These are phyloP conservation scores for Clonostachys rhizophaga DNA, from an alignment of 2,329 filamentous ascomycete species.

Conservation along the genomic window DNA sequence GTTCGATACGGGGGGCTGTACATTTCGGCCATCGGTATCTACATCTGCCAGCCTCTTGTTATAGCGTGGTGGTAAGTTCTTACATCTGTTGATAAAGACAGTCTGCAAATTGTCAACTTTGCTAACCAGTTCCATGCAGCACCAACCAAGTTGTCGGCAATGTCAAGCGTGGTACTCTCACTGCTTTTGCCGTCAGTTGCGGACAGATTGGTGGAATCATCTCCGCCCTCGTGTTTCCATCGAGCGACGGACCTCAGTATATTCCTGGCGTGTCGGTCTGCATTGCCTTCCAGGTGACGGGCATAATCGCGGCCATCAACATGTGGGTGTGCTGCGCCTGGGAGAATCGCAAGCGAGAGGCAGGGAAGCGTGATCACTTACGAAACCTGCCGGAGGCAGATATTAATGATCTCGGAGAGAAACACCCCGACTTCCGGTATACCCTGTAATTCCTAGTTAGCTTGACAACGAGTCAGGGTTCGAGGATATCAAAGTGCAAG, in stretches of 20 bases:
- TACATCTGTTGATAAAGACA: neutral
- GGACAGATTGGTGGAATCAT: slow-evolving; percentile 32
- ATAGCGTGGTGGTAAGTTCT: slow-evolving; percentile 31
- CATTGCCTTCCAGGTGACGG: slow-evolving; percentile 12
- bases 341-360: neutral
- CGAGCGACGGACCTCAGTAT: slow-evolving; percentile 15
- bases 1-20: slow-evolving; percentile 19
- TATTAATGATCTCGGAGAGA: neutral
- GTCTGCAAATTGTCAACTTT: neutral
- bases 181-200: slow-evolving; percentile 38
- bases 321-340: slow-evolving; percentile 6
- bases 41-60: slow-evolving; percentile 20
- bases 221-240: slow-evolving; percentile 14
- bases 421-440: neutral
- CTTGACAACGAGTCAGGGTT: too few species aligned
- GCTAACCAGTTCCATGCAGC: neutral
- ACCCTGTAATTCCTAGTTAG: neutral
- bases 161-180: slow-evolving; percentile 38
- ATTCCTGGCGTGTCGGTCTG: slow-evolving; percentile 13
- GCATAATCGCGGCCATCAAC: slow-evolving; percentile 5
- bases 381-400: neutral
- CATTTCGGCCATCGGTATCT: slow-evolving; percentile 19
- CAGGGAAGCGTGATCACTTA: neutral
- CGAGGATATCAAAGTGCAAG: too few species aligned
- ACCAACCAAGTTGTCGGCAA: slow-evolving; percentile 38